These are phyloP conservation scores for Rhipidocladum racemiflorum DNA, from an alignment of 176 grass and related monocot genomes.

Conservation along the genomic window DNA sequence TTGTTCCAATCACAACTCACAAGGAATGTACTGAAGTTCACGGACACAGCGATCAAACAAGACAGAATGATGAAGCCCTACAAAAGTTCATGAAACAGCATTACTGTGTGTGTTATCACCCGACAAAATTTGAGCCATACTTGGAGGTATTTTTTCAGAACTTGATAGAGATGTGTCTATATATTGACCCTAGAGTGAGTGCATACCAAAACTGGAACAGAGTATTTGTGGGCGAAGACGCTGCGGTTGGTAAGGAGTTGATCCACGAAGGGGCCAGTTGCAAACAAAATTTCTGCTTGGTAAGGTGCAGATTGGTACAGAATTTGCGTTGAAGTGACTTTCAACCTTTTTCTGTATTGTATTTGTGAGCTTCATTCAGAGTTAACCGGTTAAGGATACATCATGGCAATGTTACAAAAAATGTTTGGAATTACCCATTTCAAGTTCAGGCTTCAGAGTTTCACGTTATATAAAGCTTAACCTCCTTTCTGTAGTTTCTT, in stretches of 20 bases:
- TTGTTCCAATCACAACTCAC: conserved; percentile 95
- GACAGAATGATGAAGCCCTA: conserved; percentile 93
- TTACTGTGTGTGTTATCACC: background rate
- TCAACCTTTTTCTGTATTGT: conserved; percentile 98
- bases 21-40: conserved; percentile 98
- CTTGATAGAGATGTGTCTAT: background rate
- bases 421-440: background rate
- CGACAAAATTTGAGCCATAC: background rate
- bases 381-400: conserved; percentile 60
- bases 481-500: no score
- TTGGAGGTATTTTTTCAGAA: background rate
- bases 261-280: conserved; percentile 94
- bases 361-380: conserved; percentile 77
- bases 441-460: background rate
- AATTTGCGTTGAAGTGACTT: conserved; percentile 90
- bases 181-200: background rate
- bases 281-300: conserved; percentile 83
- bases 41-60: conserved; percentile 93
- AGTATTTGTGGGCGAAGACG: conserved; percentile 83
- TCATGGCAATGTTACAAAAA: background rate
- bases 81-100: conserved; percentile 23
- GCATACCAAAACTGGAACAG: conserved; percentile 71
- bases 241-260: conserved; percentile 71
- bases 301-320: conserved; percentile 94
- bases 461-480: background rate